Percentiles rank a stretch among this genome's conserved stretches.
phyloP scores from a whole-genome alignment of 345 rosid genomes.

The Syzygium aqueum region DNA sequence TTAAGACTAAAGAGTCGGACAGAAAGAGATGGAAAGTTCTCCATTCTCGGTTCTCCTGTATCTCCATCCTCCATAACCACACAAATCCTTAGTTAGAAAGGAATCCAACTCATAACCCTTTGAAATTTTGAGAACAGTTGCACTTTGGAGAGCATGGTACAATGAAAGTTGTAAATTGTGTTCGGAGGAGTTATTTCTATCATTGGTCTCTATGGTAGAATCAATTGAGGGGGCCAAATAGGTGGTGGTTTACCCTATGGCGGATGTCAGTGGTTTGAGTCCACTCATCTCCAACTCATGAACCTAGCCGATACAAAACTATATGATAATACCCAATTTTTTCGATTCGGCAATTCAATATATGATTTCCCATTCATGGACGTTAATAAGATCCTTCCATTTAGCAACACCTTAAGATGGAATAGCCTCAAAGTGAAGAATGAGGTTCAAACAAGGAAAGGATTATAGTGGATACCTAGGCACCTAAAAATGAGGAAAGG shows the following conservation, averaged over 20 bases:
- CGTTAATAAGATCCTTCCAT: not conserved
- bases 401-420: not conserved
- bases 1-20: not conserved
- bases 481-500: not conserved
- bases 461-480: not conserved
- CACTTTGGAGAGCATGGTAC: not conserved
- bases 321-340: not conserved
- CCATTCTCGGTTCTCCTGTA: not conserved
- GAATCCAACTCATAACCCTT: not conserved
- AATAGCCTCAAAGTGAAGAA: not conserved
- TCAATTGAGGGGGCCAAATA: not conserved
- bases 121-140: not conserved
- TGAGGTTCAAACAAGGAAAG: not conserved
- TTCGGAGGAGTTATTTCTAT: not conserved
- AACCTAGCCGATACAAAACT: not conserved
- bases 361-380: not conserved
- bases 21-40: not conserved
- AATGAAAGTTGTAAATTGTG: not conserved
- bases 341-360: not conserved
- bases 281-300: not conserved
- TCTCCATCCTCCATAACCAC: fast-evolving
- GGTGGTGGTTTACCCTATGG: not conserved
- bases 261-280: not conserved
- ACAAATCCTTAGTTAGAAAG: not conserved
- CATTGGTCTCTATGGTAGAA: not conserved